A percentile compares a stretch with the other conserved stretches of the same genome.
These are phyloP conservation scores for Castanospermum australe DNA, from an alignment of 306 rosid species.

Conservation along the genomic window DNA sequence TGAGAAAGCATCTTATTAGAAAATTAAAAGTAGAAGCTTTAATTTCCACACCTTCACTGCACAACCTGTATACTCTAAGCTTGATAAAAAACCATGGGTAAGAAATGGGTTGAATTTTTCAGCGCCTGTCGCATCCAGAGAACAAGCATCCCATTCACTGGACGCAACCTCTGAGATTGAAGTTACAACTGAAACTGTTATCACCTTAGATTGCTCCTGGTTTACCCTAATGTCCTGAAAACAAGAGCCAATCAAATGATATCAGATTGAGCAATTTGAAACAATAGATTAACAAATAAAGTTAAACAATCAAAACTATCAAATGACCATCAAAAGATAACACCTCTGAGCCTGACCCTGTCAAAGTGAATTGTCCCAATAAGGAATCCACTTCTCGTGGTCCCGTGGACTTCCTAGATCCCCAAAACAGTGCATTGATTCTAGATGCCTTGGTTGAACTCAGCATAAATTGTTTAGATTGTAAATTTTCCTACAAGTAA, in stretches of 20 bases:
- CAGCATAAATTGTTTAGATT: slow-evolving; percentile 19
- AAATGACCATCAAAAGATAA: not conserved
- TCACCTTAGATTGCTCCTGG: slow-evolving; percentile 33
- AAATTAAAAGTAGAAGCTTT: not conserved
- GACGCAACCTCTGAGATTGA: slow-evolving; percentile 76
- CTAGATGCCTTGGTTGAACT: slow-evolving; percentile 28
- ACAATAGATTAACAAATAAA: not conserved
- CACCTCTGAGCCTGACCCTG: slow-evolving; percentile 41
- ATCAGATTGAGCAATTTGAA: not conserved
- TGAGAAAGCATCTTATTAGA: not conserved
- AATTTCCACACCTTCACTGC: slow-evolving; percentile 57
- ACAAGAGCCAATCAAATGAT: not conserved
- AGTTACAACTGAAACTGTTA: slow-evolving; percentile 60
- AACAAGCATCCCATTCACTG: slow-evolving; percentile 83
- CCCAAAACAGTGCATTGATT: slow-evolving; percentile 68
- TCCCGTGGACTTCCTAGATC: slow-evolving; percentile 42
- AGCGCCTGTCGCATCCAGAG: slow-evolving; percentile 61
- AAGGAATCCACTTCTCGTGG: slow-evolving; percentile 39
- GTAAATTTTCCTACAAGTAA: slow-evolving; percentile 36
- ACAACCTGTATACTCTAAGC: slow-evolving; percentile 65
- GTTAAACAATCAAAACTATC: not conserved
- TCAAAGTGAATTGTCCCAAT: slow-evolving; percentile 49
- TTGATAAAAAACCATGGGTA: slow-evolving; percentile 70
- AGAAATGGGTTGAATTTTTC: slow-evolving; percentile 79
- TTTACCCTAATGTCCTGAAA: slow-evolving; percentile 37